Evolutionary conservation across 2,329 filamentous ascomycete genomes (phyloP).

Genomic region (Paecilomyces niveus): DNA sequence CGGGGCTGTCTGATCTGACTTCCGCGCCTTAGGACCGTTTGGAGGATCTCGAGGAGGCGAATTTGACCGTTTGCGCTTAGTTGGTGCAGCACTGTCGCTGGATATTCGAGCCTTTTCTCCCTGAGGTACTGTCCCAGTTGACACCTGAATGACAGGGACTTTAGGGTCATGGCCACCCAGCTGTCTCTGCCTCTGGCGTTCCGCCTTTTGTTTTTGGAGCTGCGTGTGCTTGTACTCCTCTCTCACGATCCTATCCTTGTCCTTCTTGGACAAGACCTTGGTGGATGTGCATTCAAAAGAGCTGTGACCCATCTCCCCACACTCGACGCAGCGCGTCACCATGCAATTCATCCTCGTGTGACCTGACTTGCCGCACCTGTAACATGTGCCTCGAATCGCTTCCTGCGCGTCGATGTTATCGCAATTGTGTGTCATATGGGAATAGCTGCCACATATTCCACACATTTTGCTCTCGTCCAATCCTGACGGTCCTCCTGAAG

Average conservation of each 20-base stretch:
- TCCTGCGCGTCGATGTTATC: conserved; percentile 38
- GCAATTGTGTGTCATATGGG: conserved; percentile 38
- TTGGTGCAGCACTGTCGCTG: conserved; percentile 6
- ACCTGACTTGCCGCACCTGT: conserved; percentile 32
- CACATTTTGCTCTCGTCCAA: conserved; percentile 37
- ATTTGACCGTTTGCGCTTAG: conserved; percentile 28
- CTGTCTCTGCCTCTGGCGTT: conserved; percentile 34
- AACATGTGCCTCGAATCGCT: conserved; percentile 32
- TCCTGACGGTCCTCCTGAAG: conserved; percentile 37
- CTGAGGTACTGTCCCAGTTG: conserved; percentile 12
- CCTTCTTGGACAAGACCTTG: conserved; percentile 26
- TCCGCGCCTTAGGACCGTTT: conserved; percentile 21
- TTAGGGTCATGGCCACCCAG: conserved; percentile 39
- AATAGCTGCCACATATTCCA: conserved; percentile 39
- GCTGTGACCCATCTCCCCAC: conserved; percentile 38
- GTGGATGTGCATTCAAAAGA: conserved; percentile 26
- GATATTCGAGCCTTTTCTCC: conserved; percentile 3
- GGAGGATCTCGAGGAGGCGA: conserved; percentile 15
- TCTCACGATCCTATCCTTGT: conserved; percentile 27
- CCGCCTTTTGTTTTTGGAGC: conserved; percentile 25
- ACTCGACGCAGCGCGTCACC: conserved; percentile 36
- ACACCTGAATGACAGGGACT: conserved; percentile 32
- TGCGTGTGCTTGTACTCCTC: conserved; percentile 31
- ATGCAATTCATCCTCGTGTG: conserved; percentile 33
- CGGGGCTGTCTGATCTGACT: conserved; percentile 15